These are phyloP conservation scores for Ogataea kodamae DNA, from an alignment of 805 yeast genomes.

Conservation along the genomic window DNA sequence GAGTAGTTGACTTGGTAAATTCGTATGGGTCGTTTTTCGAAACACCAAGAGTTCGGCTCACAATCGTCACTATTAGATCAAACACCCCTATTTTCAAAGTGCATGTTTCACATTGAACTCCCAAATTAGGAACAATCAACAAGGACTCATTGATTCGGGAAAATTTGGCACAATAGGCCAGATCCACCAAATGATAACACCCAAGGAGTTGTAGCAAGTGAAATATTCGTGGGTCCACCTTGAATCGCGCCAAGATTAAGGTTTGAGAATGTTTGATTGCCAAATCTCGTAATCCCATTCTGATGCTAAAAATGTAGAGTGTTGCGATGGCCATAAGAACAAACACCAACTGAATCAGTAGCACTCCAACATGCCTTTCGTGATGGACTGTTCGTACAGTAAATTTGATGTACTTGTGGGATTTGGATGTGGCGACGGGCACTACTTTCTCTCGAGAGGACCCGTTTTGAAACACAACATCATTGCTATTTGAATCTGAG, in stretches of 20 bases:
- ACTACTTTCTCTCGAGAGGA: conserved; percentile 1
- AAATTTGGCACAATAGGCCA: conserved; percentile 25
- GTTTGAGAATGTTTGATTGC: neutral
- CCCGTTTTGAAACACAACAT: conserved; percentile 19
- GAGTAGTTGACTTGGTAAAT: conserved; percentile 6
- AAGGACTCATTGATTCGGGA: conserved; percentile 42
- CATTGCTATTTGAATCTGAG: conserved; percentile 20
- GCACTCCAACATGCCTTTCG: neutral
- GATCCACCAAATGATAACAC: conserved; percentile 18
- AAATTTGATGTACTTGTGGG: conserved; percentile 19
- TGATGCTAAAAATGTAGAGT: conserved; percentile 3
- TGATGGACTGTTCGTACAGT: conserved; percentile 17
- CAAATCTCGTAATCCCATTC: neutral
- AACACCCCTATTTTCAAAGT: conserved; percentile 25
- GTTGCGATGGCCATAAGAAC: conserved; percentile 8
- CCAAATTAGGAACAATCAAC: conserved; percentile 45
- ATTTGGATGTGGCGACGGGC: conserved; percentile 1
- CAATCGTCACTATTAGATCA: conserved; percentile 9
- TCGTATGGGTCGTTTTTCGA: conserved; percentile 4
- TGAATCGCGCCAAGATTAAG: neutral
- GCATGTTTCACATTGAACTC: conserved; percentile 42
- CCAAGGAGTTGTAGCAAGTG: conserved; percentile 13
- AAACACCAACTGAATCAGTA: conserved; percentile 4
- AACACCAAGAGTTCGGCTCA: conserved; percentile 4
- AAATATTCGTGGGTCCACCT: conserved; percentile 4